Evolutionary conservation across 768 basidiomycete species (phyloP).

Genomic region (Fomitopsis pulvina): DNA sequence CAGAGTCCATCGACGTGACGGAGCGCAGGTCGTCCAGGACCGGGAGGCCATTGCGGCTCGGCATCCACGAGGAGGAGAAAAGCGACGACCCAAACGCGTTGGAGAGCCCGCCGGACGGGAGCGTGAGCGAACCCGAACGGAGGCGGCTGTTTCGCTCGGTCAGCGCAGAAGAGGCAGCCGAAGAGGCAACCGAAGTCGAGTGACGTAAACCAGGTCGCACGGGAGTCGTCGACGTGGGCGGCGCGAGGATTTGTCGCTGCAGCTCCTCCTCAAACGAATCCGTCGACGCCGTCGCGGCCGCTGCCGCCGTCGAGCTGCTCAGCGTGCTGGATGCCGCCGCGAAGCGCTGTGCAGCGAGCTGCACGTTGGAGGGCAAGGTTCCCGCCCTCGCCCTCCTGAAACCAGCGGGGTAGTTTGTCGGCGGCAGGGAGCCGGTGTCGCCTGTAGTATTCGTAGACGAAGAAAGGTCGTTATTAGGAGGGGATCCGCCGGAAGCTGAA

Average conservation of each 20-base stretch:
- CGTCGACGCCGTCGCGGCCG: constrained; percentile 29
- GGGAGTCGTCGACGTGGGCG: constrained; percentile 36
- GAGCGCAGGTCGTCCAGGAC: constrained; percentile 79
- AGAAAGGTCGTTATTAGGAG: constrained; percentile 54
- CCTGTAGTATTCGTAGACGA: constrained; percentile 51
- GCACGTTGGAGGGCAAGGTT: constrained; percentile 93
- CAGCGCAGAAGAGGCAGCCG: constrained; percentile 42
- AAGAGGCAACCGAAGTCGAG: constrained; percentile 60
- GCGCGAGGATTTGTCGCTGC: constrained; percentile 29
- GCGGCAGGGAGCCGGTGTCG: constrained; percentile 53
- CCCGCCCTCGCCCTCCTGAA: constrained; percentile 96
- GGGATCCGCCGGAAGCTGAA: constrained; percentile 63
- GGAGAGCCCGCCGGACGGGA: constrained; percentile 64
- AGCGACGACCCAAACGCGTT: constrained; percentile 86
- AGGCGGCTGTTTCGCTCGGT: constrained; percentile 75
- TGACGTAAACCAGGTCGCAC: constrained; percentile 68
- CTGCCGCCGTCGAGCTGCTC: constrained; percentile 31
- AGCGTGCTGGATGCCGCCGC: constrained; percentile 59
- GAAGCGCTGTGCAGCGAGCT: constrained; percentile 79
- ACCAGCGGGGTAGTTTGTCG: constrained; percentile 75
- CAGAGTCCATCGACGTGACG: constrained; percentile 65
- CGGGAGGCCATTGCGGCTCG: constrained; percentile 55
- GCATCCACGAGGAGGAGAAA: constrained; percentile 87
- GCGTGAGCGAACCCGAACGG: constrained; percentile 87
- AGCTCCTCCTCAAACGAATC: constrained; percentile 42